Evolutionary conservation across 305 asterid species (phyloP), one percentile per base, ranked within the genome.

Genomic region (Fraxinus paxiana): DNA sequence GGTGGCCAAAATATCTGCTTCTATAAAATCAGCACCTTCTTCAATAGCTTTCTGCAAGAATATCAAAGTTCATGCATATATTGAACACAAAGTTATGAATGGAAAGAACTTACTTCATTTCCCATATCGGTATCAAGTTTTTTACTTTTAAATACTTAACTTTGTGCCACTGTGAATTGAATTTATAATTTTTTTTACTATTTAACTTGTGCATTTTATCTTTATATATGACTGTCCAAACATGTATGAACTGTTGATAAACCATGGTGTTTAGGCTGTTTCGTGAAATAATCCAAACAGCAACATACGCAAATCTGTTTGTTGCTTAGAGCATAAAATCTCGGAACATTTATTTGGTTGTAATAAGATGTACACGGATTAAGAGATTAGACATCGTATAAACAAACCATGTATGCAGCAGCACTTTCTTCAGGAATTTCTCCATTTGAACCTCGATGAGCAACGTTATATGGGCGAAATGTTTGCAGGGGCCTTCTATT

Each of bases 11-110:
- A 96, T 82, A 89, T 96, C 99, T 24, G 95, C 54, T 90, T 94
- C 99, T 77, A 96, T 96, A 88, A 96, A 96, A 87, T 96, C 99
- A 79, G 99, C 91, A 79, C 98, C 99, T 86, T 94, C 99, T 79
- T 92, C 95, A 83, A 96, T 96, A 63, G 99, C 97, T 90, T 93
- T 90, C 99, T 96, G 94, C 87, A 90, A 82, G 70, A 24, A 61
- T 20, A 80, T 75, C 81, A 80, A 34, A 73, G 77, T 81, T 78
- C 33, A 20, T 3, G 28, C 3, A 61, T n/a, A 61, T 61, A 20
- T 61, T 20, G 33, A 61, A 9, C 6, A 61, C 33, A 7, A 61
- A 61, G 71, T 30, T 48, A 38, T 73, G 80, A 24, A 70, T 35
- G 26, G 24, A 80, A 74, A 0, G 1, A 61, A 24, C 77, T 74